Evolutionary conservation across 768 basidiomycete species (phyloP).

Genomic region (Termitomyces heimii): DNA sequence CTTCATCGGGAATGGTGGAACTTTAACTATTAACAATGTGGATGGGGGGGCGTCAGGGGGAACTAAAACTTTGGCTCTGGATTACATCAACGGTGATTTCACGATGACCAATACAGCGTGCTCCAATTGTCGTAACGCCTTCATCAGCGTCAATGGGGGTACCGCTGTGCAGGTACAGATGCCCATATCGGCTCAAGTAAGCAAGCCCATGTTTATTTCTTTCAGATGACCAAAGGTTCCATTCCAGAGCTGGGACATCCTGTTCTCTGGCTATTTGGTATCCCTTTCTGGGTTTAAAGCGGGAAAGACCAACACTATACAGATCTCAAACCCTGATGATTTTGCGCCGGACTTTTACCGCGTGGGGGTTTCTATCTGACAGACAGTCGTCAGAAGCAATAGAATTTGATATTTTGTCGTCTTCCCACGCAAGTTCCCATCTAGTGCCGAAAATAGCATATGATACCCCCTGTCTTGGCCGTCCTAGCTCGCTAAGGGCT

Average conservation of each 20-base stretch:
- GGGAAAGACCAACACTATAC: slow-evolving; percentile 38
- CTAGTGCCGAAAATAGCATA: neutral
- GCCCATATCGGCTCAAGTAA: slow-evolving; percentile 42
- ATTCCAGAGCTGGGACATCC: slow-evolving; percentile 39
- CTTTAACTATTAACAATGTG: slow-evolving; percentile 33
- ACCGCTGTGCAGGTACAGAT: slow-evolving; percentile 36
- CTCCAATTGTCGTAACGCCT: slow-evolving; percentile 43
- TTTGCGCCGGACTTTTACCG: slow-evolving; percentile 38
- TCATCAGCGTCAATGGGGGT: slow-evolving; percentile 41
- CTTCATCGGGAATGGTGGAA: slow-evolving; percentile 36
- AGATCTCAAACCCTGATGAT: slow-evolving; percentile 36
- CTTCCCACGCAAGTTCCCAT: neutral
- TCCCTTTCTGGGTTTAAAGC: slow-evolving; percentile 36
- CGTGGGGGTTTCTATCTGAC: slow-evolving; percentile 27
- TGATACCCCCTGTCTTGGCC: neutral
- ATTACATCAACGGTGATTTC: slow-evolving; percentile 43
- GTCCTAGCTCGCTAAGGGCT: neutral
- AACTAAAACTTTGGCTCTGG: slow-evolving; percentile 35
- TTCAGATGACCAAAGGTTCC: neutral
- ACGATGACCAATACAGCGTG: slow-evolving; percentile 36
- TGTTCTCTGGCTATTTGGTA: slow-evolving; percentile 33
- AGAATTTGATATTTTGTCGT: neutral
- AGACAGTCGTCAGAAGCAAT: neutral
- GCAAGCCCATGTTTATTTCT: neutral
- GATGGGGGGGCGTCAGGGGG: slow-evolving; percentile 36